Evolutionary conservation across 768 basidiomycete species (phyloP).

Genomic region (Boletus insuetus): DNA sequence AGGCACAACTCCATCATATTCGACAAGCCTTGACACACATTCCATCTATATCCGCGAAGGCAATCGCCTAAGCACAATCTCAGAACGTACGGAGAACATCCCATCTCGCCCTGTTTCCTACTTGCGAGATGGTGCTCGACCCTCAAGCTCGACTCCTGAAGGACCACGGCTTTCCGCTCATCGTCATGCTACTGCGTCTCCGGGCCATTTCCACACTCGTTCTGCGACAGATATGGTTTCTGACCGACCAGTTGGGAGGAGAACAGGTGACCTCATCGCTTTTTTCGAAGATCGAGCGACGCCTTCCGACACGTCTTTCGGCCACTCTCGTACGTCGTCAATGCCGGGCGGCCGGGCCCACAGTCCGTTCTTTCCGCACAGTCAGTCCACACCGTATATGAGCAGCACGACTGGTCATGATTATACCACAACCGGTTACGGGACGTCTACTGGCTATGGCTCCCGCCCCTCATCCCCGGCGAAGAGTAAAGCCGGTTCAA

Average conservation of each 20-base stretch:
- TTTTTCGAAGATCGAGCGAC: conserved; percentile 61
- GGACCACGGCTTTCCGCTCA: conserved; percentile 46
- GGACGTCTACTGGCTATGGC: conserved; percentile 27
- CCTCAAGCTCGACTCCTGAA: conserved; percentile 43
- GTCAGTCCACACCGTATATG: conserved; percentile 41
- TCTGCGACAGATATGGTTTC: conserved; percentile 56
- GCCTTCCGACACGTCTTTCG: conserved; percentile 34
- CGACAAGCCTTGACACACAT: conserved; percentile 39
- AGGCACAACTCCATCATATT: conserved; percentile 31
- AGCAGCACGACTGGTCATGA: conserved; percentile 36
- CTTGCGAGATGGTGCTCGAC: conserved; percentile 34
- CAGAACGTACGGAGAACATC: conserved; percentile 72
- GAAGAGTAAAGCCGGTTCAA: conserved; percentile 39
- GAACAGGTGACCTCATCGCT: conserved; percentile 70
- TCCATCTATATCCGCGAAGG: conserved; percentile 41
- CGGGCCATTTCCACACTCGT: conserved; percentile 46
- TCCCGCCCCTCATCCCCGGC: conserved; percentile 50
- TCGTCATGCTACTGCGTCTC: conserved; percentile 37
- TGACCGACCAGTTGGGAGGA: conserved; percentile 46
- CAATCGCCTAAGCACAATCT: conserved; percentile 65
- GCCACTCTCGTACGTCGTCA: conserved; percentile 57
- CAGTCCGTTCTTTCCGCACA: conserved; percentile 30
- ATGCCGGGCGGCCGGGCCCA: conserved; percentile 39
- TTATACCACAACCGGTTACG: conserved; percentile 33
- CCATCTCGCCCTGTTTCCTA: conserved; percentile 54